A percentile compares a stretch with the other conserved stretches of the same genome.
Conservation (phyloP, 805 yeast genomes). For the Groenewaldozyma tartarivorans region DNA sequence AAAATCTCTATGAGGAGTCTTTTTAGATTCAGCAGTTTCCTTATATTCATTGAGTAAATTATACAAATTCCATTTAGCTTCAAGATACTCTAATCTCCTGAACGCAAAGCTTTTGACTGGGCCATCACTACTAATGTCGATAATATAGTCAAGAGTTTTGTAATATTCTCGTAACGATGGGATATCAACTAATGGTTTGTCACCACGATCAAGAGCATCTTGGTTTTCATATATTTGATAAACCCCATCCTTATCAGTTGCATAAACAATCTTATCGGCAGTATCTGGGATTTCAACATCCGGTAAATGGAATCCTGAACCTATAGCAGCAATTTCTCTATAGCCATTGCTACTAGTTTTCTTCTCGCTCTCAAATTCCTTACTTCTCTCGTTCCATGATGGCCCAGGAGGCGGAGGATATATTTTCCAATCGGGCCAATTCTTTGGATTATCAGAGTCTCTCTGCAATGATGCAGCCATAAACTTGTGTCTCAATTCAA, state of each 20-base stretch:
- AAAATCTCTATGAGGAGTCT: slow-evolving; percentile 94
- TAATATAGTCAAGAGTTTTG: slow-evolving; percentile 65
- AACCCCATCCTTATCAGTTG: slow-evolving; percentile 54
- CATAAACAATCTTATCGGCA: slow-evolving; percentile 33
- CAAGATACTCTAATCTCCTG: slow-evolving; percentile 83
- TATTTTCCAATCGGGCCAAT: slow-evolving; percentile 59
- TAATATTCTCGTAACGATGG: slow-evolving; percentile 86
- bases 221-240: slow-evolving; percentile 46
- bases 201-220: slow-evolving; percentile 19
- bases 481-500: slow-evolving; percentile 69
- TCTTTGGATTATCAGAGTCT: slow-evolving; percentile 77
- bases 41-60: slow-evolving; percentile 82
- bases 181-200: slow-evolving; percentile 36
- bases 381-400: slow-evolving; percentile 58
- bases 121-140: slow-evolving; percentile 79
- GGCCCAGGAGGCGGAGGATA: slow-evolving; percentile 95
- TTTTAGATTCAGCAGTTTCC: slow-evolving; percentile 82
- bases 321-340: slow-evolving; percentile 28
- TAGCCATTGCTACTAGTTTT: not conserved
- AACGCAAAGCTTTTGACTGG: slow-evolving; percentile 96
- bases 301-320: slow-evolving; percentile 48
- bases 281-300: slow-evolving; percentile 47
- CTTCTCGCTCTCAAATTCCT: slow-evolving; percentile 33
- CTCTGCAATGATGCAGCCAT: slow-evolving; percentile 62
- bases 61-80: slow-evolving; percentile 94